Percentiles rank a stretch among this genome's conserved stretches.
Evolutionary conservation across 371 early-diverging fungal species (phyloP).

Genomic region (Mucor indicus): DNA sequence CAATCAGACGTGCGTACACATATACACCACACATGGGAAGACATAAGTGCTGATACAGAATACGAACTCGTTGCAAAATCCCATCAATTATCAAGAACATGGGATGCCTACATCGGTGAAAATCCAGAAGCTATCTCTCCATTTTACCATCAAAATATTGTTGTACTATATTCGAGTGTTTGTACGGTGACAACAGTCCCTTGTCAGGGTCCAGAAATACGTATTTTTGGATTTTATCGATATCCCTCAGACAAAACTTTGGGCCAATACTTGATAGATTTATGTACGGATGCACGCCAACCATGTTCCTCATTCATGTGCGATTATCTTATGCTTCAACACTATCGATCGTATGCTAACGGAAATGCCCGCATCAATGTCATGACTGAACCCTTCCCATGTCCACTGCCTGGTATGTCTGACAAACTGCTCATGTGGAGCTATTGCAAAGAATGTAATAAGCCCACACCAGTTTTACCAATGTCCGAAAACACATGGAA

Average conservation of each 20-base stretch:
- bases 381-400: slow-evolving; percentile 65
- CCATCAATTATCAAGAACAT: slow-evolving; percentile 48
- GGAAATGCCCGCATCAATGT: slow-evolving; percentile 79
- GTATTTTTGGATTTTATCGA: slow-evolving; percentile 81
- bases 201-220: slow-evolving; percentile 78
- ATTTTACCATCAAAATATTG: slow-evolving; percentile 73
- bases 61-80: slow-evolving; percentile 50
- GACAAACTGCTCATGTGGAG: slow-evolving; percentile 91
- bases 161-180: slow-evolving; percentile 71
- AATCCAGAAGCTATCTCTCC: slow-evolving; percentile 62
- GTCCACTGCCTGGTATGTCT: slow-evolving; percentile 70
- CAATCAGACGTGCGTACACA: slow-evolving; percentile 3
- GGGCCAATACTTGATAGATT: slow-evolving; percentile 85
- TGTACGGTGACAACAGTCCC: slow-evolving; percentile 65
- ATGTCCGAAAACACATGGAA: slow-evolving; percentile 92
- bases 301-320: slow-evolving; percentile 76
- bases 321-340: slow-evolving; percentile 70
- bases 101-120: slow-evolving; percentile 59
- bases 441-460: slow-evolving; percentile 73
- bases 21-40: slow-evolving; percentile 1
- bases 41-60: slow-evolving; percentile 24
- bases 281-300: slow-evolving; percentile 68
- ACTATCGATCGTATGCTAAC: slow-evolving; percentile 87
- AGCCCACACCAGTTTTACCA: slow-evolving; percentile 68
- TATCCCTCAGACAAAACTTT: slow-evolving; percentile 79